phyloP scores from a whole-genome alignment of 257 asterid genomes.

The Datura wrightii region DNA sequence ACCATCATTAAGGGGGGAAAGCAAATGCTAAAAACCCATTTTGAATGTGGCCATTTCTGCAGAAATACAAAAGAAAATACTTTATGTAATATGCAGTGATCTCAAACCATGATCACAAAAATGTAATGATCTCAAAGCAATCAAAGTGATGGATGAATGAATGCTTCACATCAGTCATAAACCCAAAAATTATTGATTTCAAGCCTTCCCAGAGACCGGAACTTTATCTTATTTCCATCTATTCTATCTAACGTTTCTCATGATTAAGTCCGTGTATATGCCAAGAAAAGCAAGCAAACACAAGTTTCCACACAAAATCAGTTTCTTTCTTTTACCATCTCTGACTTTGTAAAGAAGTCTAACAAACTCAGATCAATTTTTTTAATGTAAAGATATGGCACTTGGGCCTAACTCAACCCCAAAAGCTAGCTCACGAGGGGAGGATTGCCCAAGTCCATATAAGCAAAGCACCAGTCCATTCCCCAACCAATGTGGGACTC shows the following conservation, averaged over 20 bases:
- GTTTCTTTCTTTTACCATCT: neutral
- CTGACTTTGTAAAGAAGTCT: neutral
- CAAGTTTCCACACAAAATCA: slow-evolving; percentile 9
- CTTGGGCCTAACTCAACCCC: no score
- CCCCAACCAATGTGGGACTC: no score
- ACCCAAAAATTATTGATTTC: slow-evolving; percentile 4
- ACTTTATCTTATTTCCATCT: slow-evolving; percentile 19
- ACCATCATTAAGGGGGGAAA: slow-evolving; percentile 41
- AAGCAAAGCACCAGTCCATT: no score
- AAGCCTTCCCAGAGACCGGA: neutral
- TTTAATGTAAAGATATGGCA: no score
- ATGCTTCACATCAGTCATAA: neutral
- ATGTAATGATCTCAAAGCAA: slow-evolving; percentile 1
- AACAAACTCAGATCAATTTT: neutral
- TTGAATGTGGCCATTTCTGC: slow-evolving; percentile 37
- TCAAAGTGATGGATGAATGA: neutral
- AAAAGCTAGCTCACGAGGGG: no score
- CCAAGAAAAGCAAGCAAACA: neutral
- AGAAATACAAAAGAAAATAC: neutral
- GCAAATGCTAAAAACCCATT: slow-evolving; percentile 44
- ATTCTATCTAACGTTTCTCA: slow-evolving; percentile 10
- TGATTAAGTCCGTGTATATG: neutral
- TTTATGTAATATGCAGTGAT: neutral
- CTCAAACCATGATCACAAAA: neutral
- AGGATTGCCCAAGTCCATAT: no score